Conservation (phyloP, 1,284 basidiomycete genomes). For the Boletus hoseneyae region DNA sequence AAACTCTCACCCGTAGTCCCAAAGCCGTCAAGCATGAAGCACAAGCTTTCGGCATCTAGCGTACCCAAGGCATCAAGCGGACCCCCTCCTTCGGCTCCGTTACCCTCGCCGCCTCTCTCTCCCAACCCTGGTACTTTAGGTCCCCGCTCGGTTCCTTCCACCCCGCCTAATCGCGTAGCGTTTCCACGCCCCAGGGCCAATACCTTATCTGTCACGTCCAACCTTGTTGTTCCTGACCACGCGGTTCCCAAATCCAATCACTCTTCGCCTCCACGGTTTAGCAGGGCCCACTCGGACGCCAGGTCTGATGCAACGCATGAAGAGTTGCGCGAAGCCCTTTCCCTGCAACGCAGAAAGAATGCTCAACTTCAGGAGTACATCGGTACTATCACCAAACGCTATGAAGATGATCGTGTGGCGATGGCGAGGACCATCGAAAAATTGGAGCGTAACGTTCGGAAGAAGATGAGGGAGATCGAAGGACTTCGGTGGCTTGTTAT, state of each 20-base stretch:
- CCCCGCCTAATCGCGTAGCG: slow-evolving; percentile 21
- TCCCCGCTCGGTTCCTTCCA: slow-evolving; percentile 17
- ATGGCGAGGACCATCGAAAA: slow-evolving; percentile 39
- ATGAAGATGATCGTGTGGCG: slow-evolving; percentile 41
- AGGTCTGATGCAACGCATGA: slow-evolving; percentile 17
- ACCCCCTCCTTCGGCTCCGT: slow-evolving; percentile 30
- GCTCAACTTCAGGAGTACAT: slow-evolving; percentile 39
- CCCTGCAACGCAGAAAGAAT: slow-evolving; percentile 34
- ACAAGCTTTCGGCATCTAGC: slow-evolving; percentile 13
- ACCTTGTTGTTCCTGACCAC: slow-evolving; percentile 21
- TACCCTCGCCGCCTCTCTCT: slow-evolving; percentile 28
- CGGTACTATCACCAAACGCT: slow-evolving; percentile 39
- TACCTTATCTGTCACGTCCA: slow-evolving; percentile 30
- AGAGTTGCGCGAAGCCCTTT: slow-evolving; percentile 35
- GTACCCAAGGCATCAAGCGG: slow-evolving; percentile 17
- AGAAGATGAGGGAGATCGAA: slow-evolving; percentile 45
- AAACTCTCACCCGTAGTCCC: slow-evolving; percentile 12
- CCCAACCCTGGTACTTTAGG: not conserved
- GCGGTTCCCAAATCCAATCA: slow-evolving; percentile 5
- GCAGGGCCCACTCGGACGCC: slow-evolving; percentile 11
- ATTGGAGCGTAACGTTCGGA: slow-evolving; percentile 41
- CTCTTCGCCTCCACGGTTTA: slow-evolving; percentile 13
- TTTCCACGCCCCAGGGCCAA: slow-evolving; percentile 31
- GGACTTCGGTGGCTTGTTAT: slow-evolving; percentile 49
- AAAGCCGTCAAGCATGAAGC: slow-evolving; percentile 20